phyloP scores from a whole-genome alignment of 441 rosid species.

The Geranium incanum region DNA sequence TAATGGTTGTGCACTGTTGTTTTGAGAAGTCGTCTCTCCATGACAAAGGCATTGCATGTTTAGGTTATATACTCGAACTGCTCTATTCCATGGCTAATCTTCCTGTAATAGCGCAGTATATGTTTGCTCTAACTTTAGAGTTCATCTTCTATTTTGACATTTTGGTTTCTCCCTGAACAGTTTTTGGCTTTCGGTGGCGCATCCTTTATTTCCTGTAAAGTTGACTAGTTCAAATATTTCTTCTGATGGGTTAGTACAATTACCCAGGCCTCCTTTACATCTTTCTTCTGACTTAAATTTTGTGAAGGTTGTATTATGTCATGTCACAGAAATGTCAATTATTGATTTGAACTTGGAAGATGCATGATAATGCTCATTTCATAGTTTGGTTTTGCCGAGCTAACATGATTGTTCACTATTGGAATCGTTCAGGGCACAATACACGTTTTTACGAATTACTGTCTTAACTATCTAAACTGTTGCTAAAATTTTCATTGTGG shows the following conservation, averaged over 20 bases:
- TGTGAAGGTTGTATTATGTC: not conserved
- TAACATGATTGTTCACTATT: not conserved
- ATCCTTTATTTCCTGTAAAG: slow-evolving; percentile 70
- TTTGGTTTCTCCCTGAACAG: slow-evolving; percentile 34
- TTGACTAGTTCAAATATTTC: slow-evolving; percentile 46
- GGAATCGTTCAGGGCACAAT: not conserved
- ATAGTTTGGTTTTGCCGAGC: not conserved
- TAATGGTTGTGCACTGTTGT: not conserved
- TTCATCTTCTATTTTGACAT: slow-evolving; percentile 8
- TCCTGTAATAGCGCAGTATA: slow-evolving; percentile 6
- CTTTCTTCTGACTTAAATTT: not conserved
- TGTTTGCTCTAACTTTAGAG: slow-evolving; percentile 1
- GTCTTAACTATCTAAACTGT: no score
- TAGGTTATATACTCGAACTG: not conserved
- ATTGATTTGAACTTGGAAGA: not conserved
- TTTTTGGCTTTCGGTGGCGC: slow-evolving; percentile 58
- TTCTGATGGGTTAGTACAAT: slow-evolving; percentile 66
- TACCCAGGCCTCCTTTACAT: not conserved
- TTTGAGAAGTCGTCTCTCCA: not conserved
- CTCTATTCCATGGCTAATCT: not conserved
- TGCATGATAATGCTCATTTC: not conserved
- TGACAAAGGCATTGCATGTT: not conserved
- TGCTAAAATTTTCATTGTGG: not conserved
- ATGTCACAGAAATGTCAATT: not conserved
- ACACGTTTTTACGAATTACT: no score